Base-by-base conservation (phyloP, 176 grass and related monocot species). In the Paspalum notatum region DNA sequence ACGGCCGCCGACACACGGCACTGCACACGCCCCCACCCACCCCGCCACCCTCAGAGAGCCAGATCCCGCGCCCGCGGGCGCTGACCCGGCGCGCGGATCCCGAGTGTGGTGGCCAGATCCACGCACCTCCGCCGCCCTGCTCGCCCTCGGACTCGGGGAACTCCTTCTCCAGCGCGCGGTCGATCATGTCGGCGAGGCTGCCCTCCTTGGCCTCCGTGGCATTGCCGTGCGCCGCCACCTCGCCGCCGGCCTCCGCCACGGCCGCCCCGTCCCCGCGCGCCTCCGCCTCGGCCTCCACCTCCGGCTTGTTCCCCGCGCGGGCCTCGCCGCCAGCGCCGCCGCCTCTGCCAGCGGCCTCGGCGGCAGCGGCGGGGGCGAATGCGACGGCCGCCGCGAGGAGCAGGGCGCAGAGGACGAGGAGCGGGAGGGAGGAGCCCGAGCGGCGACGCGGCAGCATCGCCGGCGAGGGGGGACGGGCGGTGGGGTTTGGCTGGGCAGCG, bases 101-200 rank as follows among this genome's bases (percentile, higher is more conserved):
- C 45, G 52, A 5, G 11, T 38, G 46, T 15, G 12, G 50, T 3
- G 4, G 0, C 56, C 80, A 91, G 92, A 94, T 86, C 86, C 80
- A 98, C 90, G 74, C 78, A 98, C 95, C 95, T 89, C 92, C 92
- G 80, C 90, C 88, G 72, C 82, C 87, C 90, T 98, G 95, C 68
- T 98, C 92, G 74, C 83, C 87, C 76, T 94, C 92, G 22, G 95
- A 93, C 66, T 98, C 95, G 42, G 95, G 87, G 81, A 98, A 98
- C 84, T 98, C 95, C 74, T 98, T 98, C 88, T 95, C 90, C 38
- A 98, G 95, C 64, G 95, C 95, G 62, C 95, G 92, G 85, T 98
- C 95, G 79, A 98, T 95, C 86, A 98, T 98, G 54, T 98, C 95
- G 26, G 95, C 95, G 66, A 98, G 79, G 78, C 90, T 95, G 66